Conservation (phyloP, 768 basidiomycete species). For the Mycena capillaripes region DNA sequence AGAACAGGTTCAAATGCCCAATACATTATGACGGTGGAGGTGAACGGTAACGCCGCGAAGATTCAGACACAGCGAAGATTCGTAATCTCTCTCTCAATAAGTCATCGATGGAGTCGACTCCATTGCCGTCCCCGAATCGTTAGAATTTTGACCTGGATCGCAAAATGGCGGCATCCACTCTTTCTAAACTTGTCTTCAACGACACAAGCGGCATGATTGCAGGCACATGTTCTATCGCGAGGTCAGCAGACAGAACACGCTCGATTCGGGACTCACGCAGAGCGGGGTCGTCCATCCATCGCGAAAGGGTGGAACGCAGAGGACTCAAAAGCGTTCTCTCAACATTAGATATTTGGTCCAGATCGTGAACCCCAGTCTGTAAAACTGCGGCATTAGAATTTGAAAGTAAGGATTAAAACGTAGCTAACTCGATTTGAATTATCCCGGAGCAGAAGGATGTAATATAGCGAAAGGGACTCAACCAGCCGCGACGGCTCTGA, state of each 20-base stretch:
- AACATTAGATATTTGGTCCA: constrained; percentile 57
- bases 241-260: neutral
- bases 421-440: constrained; percentile 63
- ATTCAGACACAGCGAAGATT: no score
- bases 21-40: no score
- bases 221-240: constrained; percentile 46
- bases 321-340: constrained; percentile 62
- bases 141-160: neutral
- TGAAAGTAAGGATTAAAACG: neutral
- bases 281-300: constrained; percentile 46
- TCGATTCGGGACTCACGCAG: constrained; percentile 34
- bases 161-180: constrained; percentile 57
- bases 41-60: no score
- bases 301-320: constrained; percentile 52
- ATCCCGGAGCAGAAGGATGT: constrained; percentile 74
- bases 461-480: constrained; percentile 79
- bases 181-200: constrained; percentile 62
- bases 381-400: neutral
- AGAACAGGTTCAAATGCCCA: no score
- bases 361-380: constrained; percentile 68
- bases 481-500: constrained; percentile 73
- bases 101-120: no score
- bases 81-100: no score
- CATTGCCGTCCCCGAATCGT: neutral
- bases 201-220: constrained; percentile 57